phyloP scores from a whole-genome alignment of 176 grass and related monocot genomes.

The Musa beccarii region DNA sequence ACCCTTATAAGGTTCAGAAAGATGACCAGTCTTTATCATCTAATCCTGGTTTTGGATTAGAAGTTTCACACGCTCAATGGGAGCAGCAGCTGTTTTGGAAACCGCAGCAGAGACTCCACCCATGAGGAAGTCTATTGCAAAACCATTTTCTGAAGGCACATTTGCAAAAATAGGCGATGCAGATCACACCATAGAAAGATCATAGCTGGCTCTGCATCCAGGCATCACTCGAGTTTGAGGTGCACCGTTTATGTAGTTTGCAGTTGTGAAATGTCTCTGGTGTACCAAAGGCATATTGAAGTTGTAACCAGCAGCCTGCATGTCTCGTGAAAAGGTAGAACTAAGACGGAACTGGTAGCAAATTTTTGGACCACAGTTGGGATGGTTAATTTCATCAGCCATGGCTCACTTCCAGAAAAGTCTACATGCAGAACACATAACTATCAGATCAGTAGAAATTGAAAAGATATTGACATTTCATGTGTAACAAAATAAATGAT shows the following conservation, averaged over 20 bases:
- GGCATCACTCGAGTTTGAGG: not conserved
- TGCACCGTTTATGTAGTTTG: not conserved
- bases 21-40: slow-evolving; percentile 4
- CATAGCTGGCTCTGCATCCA: not conserved
- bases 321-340: no score
- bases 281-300: not conserved
- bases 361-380: no score
- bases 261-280: not conserved
- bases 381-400: no score
- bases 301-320: no score
- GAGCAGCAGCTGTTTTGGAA: slow-evolving; percentile 13
- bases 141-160: slow-evolving; percentile 12
- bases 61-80: slow-evolving; percentile 16
- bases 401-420: no score
- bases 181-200: not conserved
- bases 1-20: not conserved
- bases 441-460: no score
- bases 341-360: no score
- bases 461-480: no score
- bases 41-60: slow-evolving; percentile 11
- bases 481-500: no score
- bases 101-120: slow-evolving; percentile 12
- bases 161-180: not conserved
- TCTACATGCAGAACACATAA: no score
- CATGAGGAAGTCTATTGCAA: slow-evolving; percentile 8